Percentiles rank a stretch among this genome's conserved stretches.
phyloP scores from a whole-genome alignment of 306 rosid genomes.

The Quercus robur region DNA sequence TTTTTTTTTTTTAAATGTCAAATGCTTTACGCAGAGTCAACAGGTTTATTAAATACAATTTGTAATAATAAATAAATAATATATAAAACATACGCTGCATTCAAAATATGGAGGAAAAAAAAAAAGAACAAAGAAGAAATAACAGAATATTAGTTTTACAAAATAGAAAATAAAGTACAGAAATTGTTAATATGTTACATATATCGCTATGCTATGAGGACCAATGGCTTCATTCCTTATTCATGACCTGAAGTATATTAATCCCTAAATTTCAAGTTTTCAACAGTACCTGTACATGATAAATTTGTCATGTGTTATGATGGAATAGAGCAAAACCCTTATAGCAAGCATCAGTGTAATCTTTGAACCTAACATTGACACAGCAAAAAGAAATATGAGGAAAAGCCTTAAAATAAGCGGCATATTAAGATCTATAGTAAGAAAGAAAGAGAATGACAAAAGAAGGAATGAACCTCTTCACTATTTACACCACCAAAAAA shows the following conservation, averaged over 20 bases:
- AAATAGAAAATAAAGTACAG: not conserved
- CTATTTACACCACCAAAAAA: not conserved
- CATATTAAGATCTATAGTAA: not conserved
- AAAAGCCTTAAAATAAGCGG: not conserved
- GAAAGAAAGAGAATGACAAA: not conserved
- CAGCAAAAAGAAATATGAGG: constrained; percentile 12
- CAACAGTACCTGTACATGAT: constrained; percentile 29
- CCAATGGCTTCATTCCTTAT: constrained; percentile 60
- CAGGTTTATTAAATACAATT: too few species aligned
- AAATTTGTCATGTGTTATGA: not conserved
- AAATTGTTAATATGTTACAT: constrained; percentile 6
- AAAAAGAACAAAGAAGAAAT: too few species aligned
- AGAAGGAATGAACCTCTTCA: not conserved
- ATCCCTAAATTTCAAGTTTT: constrained; percentile 18
- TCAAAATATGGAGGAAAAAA: too few species aligned
- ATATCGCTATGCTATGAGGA: constrained; percentile 34
- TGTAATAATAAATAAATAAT: too few species aligned
- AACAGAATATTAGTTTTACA: too few species aligned
- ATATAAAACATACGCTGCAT: too few species aligned
- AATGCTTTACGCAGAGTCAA: too few species aligned
- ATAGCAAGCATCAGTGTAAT: constrained; percentile 17
- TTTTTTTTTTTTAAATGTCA: too few species aligned
- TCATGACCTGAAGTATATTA: constrained; percentile 19
- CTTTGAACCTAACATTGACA: constrained; percentile 28
- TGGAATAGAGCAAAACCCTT: constrained; percentile 16